Evolutionary conservation across 2,329 filamentous ascomycete species (phyloP), one percentile per base, ranked within the genome.

Genomic region (Colletotrichum godetiae): DNA sequence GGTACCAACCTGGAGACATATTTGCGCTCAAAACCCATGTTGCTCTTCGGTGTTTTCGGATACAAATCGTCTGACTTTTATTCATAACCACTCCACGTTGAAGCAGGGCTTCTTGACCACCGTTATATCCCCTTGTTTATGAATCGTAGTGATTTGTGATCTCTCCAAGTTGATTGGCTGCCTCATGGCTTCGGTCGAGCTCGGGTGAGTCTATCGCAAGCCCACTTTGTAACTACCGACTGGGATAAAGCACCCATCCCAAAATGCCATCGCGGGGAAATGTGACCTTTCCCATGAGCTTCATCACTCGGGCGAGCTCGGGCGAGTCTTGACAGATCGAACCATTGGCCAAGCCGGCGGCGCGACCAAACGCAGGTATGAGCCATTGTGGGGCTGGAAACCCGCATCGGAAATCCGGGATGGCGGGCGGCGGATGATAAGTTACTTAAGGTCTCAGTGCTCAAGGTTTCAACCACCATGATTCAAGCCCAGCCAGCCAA

Each of bases 181-280:
- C n/a, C 22, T 37, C 24, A 7, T 27, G 31, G 49, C 19, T 24
- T 68, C 58, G 66, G 66, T 49, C 24, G 66, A 68, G 66, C 71
- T 78, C 79, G 1, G 84, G 84, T 2, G 72, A 75, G 5, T 82
- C 82, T 68, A 22, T 81, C 82, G 59, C 56, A 74, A 0, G 79
- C 82, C 67, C 82, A 85, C 74, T 73, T 77, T 6, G 84, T 22
- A 81, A 64, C 79, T 85, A 73, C 76, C 84, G n/a, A 69, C 57
- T 4, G 35, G 8, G 1, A 29, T 29, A 52, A 12, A 53, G 56
- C 42, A 24, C 31, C 66, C 35, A 59, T 22, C 22, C 29, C 15
- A 59, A 13, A 31, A 42, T 27, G 24, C 15, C 24, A 29, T 68
- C 57, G 42, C 42, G 57, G 58, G 66, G 33, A 55, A 27, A 7